Percentiles rank a stretch among this genome's conserved stretches.
Evolutionary conservation across 768 basidiomycete species (phyloP).

Genomic region (Daedaleopsis nitida): DNA sequence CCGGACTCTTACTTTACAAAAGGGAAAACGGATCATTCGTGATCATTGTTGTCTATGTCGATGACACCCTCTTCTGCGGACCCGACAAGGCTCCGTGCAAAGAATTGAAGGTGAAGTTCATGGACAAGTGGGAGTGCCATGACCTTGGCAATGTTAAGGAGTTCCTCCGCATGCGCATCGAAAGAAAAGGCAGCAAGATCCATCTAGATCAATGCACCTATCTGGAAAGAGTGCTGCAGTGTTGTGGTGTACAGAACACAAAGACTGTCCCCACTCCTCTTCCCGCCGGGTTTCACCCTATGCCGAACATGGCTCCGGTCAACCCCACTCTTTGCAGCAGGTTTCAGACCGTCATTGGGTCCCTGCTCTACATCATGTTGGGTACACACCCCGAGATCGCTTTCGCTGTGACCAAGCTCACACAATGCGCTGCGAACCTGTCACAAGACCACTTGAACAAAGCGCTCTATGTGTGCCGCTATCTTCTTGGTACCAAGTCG

Average conservation of each 20-base stretch:
- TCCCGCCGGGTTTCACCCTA: constrained; percentile 12
- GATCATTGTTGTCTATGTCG: constrained; percentile 35
- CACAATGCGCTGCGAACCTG: constrained; percentile 38
- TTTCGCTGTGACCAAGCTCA: constrained; percentile 35
- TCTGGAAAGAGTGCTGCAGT: constrained; percentile 9
- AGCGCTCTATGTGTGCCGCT: background rate
- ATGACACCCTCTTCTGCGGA: constrained; percentile 26
- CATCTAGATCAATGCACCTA: constrained; percentile 16
- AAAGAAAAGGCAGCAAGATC: background rate
- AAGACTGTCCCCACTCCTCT: constrained; percentile 12
- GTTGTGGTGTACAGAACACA: constrained; percentile 14
- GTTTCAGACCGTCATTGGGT: constrained; percentile 10
- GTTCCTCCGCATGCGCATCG: constrained; percentile 30
- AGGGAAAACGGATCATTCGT: constrained; percentile 16
- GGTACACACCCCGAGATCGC: constrained; percentile 42
- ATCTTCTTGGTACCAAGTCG: constrained; percentile 5
- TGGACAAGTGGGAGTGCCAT: constrained; percentile 11
- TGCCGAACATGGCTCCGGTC: background rate
- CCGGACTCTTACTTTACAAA: constrained; percentile 26
- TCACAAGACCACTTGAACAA: constrained; percentile 4
- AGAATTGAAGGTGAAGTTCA: constrained; percentile 10
- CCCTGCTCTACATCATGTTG: constrained; percentile 18
- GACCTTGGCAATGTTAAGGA: constrained; percentile 19
- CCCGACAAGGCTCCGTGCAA: constrained; percentile 1
- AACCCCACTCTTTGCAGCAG: constrained; percentile 1